Percentiles rank a stretch among this genome's conserved stretches.
phyloP scores from a whole-genome alignment of 2,329 filamentous ascomycete species.

The Phyllosticta capitalensis region DNA sequence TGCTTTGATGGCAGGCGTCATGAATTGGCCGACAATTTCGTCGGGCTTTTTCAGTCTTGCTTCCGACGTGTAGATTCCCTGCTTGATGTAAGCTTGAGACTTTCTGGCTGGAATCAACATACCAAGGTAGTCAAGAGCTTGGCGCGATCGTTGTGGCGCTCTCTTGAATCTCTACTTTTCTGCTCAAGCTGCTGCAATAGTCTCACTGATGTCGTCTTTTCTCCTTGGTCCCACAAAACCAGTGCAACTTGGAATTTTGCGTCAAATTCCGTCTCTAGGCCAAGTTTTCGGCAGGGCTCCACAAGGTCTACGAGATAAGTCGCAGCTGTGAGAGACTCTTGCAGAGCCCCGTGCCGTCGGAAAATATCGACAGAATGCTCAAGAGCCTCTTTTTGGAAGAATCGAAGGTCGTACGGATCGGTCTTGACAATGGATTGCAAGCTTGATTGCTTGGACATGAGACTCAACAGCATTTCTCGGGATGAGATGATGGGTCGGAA shows the following conservation, averaged over 20 bases:
- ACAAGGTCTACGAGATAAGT: constrained; percentile 74
- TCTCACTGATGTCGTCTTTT: constrained; percentile 77
- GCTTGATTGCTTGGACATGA: constrained; percentile 60
- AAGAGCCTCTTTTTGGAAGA: constrained; percentile 68
- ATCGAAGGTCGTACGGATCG: constrained; percentile 52
- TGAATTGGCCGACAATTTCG: constrained; percentile 75
- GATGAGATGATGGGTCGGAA: constrained; percentile 73
- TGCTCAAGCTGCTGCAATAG: constrained; percentile 64
- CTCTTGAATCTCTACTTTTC: constrained; percentile 11
- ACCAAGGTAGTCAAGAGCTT: constrained; percentile 76
- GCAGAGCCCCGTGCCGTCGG: constrained; percentile 68
- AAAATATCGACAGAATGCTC: constrained; percentile 66
- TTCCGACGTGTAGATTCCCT: constrained; percentile 79
- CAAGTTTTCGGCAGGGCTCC: constrained; percentile 57
- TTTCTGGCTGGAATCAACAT: constrained; percentile 8
- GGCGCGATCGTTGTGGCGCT: constrained; percentile 28
- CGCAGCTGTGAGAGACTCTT: constrained; percentile 79
- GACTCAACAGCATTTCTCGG: constrained; percentile 71
- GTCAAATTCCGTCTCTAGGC: constrained; percentile 65
- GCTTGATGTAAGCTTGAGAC: constrained; percentile 12
- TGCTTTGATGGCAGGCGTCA: constrained; percentile 74
- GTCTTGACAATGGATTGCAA: constrained; percentile 54
- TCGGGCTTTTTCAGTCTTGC: constrained; percentile 87
- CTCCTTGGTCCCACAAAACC: constrained; percentile 88
- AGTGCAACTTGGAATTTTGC: constrained; percentile 76